Conservation (phyloP, 2,329 filamentous ascomycete genomes). For the Stagonosporopsis vannaccii region DNA sequence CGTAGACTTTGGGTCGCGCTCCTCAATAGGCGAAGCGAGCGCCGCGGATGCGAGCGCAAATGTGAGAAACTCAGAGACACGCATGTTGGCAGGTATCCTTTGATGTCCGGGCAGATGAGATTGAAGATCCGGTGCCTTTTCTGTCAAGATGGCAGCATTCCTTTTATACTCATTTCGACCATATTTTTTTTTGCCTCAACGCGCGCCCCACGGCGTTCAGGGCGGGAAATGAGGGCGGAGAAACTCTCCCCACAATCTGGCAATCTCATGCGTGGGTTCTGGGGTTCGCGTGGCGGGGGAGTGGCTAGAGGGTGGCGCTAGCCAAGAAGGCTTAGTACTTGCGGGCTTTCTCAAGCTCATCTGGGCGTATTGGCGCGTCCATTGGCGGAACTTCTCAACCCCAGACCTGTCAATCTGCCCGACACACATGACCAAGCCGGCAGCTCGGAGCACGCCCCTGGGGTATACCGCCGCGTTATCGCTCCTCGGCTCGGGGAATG, state of each 20-base stretch:
- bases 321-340: neutral
- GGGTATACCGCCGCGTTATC: neutral
- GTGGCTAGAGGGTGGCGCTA: slow-evolving; percentile 9
- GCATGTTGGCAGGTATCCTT: slow-evolving; percentile 30
- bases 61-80: slow-evolving; percentile 31
- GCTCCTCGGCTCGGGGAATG: neutral
- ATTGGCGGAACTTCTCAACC: neutral
- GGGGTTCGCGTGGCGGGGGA: neutral
- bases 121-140: neutral
- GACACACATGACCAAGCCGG: neutral
- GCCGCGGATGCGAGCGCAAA: slow-evolving; percentile 35
- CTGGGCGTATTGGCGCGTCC: neutral
- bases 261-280: neutral
- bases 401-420: neutral
- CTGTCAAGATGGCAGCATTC: neutral
- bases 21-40: slow-evolving; percentile 28
- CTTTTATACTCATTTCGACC: slow-evolving; percentile 7
- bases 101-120: slow-evolving; percentile 1
- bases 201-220: neutral
- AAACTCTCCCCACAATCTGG: slow-evolving; percentile 11
- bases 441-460: neutral
- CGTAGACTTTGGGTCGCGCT: slow-evolving; percentile 12
- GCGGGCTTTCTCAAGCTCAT: neutral
- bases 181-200: neutral
- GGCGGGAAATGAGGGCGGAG: slow-evolving; percentile 16